Conservation (phyloP, 345 rosid genomes). For the Fremontodendron californicum region DNA sequence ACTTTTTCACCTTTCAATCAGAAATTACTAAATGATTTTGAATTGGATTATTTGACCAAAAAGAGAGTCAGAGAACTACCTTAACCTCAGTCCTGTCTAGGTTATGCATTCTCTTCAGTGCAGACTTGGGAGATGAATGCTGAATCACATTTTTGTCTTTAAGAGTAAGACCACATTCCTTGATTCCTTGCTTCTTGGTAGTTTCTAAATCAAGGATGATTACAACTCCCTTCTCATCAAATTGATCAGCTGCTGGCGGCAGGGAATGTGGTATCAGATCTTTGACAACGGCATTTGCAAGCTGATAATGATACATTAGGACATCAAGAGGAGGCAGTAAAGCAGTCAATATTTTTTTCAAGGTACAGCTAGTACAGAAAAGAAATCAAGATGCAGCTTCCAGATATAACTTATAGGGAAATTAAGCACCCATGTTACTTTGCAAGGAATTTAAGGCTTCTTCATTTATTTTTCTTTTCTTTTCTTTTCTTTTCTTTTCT, state of each 20-base stretch:
- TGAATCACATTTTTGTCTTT: conserved; percentile 10
- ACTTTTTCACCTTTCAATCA: neutral
- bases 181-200: conserved; percentile 13
- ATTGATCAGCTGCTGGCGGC: conserved; percentile 16
- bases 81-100: conserved; percentile 15
- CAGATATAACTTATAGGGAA: neutral
- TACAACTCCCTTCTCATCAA: conserved; percentile 15
- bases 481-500: neutral
- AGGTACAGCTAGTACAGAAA: neutral
- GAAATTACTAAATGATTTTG: neutral
- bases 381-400: neutral
- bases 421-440: neutral
- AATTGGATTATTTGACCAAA: neutral
- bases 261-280: neutral
- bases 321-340: conserved; percentile 1
- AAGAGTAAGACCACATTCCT: conserved; percentile 13
- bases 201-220: conserved; percentile 2
- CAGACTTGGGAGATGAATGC: conserved; percentile 21
- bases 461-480: too few relatives aligned
- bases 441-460: conserved; percentile 2
- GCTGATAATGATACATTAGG: neutral
- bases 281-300: neutral
- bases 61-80: conserved; percentile 10
- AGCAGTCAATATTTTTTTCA: neutral
- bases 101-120: conserved; percentile 12